Base-by-base conservation (phyloP, 768 basidiomycete species). In the Rhodotorula babjevae region DNA sequence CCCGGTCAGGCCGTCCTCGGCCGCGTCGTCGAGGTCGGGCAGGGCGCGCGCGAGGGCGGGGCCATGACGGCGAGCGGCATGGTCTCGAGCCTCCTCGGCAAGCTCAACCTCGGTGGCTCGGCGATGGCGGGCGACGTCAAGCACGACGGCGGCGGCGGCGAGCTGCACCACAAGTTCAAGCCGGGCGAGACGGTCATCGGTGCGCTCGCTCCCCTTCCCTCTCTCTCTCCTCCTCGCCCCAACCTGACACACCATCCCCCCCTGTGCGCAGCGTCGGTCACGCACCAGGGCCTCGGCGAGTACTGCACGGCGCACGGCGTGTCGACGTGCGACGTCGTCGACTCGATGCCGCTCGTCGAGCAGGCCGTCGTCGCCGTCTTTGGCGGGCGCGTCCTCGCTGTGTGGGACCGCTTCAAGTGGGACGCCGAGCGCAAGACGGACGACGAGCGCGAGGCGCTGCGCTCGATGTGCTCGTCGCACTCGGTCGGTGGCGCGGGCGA, bases 221-320 rank as follows among this genome's bases (percentile, higher is more conserved):
- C n/a, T 14, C 46, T 55, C 44, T 10, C 25, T 11, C n/a, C 1
- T 16, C 6, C 49, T 47, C 52, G 31, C 50, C 27, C 40, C 6
- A 12, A 18, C 21, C 3, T 12, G 29, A n/a, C 29, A 1, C 67
- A n/a, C 27, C 25, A 8, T 42, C 31, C 15, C 16, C 11, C 21
- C 10, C 40, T 0, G 2, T 9, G 2, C 29, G 5, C 68, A 58
- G 61, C 58, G 33, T 21, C 49, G 40, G 56, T 60, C 44, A 46
- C 49, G 25, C 69, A 70, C 69, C 59, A 65, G 40, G 58, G 69
- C 29, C 58, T 64, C 57, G 69, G 49, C 63, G 69, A 70, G 59
- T 65, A 61, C 69, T 47, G 46, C 47, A 50, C 33, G 42, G 52
- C 52, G 42, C 31, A 44, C 23, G 40, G 53, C 36, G 21, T 31